Percentiles rank a stretch among this genome's conserved stretches.
Evolutionary conservation across 371 early-diverging fungal species (phyloP).

Genomic region (Smittium culicis): DNA sequence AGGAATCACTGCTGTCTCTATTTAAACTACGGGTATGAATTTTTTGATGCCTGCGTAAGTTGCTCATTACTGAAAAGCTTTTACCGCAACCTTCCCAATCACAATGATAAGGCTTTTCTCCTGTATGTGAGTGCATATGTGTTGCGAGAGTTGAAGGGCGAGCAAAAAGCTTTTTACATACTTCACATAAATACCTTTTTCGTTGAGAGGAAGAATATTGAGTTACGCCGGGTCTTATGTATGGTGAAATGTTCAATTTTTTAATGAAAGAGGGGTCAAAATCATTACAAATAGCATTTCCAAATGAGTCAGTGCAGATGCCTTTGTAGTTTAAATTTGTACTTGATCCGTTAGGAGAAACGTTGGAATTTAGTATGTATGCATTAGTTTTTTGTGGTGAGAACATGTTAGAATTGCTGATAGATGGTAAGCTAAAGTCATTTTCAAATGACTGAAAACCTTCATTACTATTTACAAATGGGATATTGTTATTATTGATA

Average conservation of each 20-base stretch:
- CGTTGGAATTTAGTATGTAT: background rate
- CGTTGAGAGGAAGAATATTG: conserved; percentile 30
- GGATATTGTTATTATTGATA: background rate
- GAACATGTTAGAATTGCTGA: background rate
- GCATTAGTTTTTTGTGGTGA: background rate
- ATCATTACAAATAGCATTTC: background rate
- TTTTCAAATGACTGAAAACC: background rate
- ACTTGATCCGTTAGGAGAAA: background rate
- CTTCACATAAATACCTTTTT: conserved; percentile 29
- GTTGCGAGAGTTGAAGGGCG: conserved; percentile 30
- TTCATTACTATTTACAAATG: background rate
- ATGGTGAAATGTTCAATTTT: conserved; percentile 10
- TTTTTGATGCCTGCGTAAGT: conserved; percentile 31
- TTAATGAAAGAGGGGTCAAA: background rate
- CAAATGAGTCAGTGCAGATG: background rate
- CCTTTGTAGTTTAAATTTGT: background rate
- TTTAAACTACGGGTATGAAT: conserved; percentile 27
- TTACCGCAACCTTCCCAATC: conserved; percentile 35
- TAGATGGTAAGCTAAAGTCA: background rate
- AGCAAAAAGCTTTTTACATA: conserved; percentile 32
- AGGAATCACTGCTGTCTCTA: background rate
- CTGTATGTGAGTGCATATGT: conserved; percentile 47
- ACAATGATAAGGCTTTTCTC: conserved; percentile 46
- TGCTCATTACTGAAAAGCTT: conserved; percentile 39
- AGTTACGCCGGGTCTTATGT: conserved; percentile 18